A percentile compares a stretch with the other conserved stretches of the same genome.
Evolutionary conservation across 2,329 filamentous ascomycete genomes (phyloP).

Genomic region (Botrytis pseudocinerea): DNA sequence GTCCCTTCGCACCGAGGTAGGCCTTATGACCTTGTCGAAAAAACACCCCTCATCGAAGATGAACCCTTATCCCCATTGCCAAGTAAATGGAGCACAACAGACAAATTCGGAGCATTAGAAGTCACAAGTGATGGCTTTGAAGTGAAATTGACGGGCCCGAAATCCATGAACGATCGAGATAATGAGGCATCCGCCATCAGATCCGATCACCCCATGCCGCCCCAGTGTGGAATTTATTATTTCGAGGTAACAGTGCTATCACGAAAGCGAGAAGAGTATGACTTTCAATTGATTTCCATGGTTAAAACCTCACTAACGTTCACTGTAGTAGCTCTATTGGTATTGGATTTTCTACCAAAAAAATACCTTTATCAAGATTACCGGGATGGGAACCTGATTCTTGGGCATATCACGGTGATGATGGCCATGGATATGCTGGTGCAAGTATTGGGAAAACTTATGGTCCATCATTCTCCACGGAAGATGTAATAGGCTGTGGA

Average conservation of each 20-base stretch:
- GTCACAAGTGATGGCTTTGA: constrained; percentile 72
- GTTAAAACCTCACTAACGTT: constrained; percentile 26
- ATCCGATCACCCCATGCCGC: constrained; percentile 82
- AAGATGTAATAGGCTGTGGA: constrained; percentile 64
- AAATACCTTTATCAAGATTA: constrained; percentile 54
- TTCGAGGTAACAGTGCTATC: constrained; percentile 72
- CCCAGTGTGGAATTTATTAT: constrained; percentile 91
- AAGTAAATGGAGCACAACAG: constrained; percentile 76
- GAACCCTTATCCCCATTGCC: constrained; percentile 71
- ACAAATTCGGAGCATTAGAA: constrained; percentile 74
- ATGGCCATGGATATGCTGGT: constrained; percentile 61
- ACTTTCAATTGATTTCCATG: constrained; percentile 19
- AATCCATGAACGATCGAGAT: constrained; percentile 52
- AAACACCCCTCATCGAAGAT: constrained; percentile 60
- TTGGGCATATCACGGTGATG: constrained; percentile 70
- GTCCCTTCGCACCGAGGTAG: constrained; percentile 71
- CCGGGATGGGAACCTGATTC: constrained; percentile 69
- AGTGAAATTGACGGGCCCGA: constrained; percentile 58
- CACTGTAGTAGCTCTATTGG: constrained; percentile 57
- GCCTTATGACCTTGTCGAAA: constrained; percentile 82
- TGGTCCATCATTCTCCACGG: constrained; percentile 55
- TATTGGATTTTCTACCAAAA: constrained; percentile 61
- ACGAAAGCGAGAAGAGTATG: constrained; percentile 67
- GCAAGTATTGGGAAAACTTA: constrained; percentile 59
- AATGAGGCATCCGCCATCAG: constrained; percentile 81